Conservation (phyloP, 2,329 filamentous ascomycete genomes). For the Xylaria sp. region DNA sequence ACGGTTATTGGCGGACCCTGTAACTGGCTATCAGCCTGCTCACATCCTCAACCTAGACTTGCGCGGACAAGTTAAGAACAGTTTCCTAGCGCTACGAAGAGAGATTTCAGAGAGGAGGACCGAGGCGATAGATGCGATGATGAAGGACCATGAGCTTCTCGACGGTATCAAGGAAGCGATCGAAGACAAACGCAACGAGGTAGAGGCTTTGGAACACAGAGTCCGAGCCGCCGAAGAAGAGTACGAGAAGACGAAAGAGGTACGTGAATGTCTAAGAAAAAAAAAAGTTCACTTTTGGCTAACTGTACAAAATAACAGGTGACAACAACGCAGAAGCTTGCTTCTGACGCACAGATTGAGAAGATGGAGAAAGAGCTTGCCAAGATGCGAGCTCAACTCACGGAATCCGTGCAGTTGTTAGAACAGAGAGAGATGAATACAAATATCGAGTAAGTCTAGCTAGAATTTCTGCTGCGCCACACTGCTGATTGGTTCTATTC, state of each 20-base stretch:
- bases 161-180: constrained; percentile 97
- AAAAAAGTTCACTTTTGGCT: constrained; percentile 14
- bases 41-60: constrained; percentile 92
- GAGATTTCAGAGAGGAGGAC: constrained; percentile 92
- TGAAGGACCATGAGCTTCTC: constrained; percentile 92
- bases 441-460: constrained; percentile 83
- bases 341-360: constrained; percentile 92
- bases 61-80: constrained; percentile 81
- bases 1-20: constrained; percentile 81
- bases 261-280: constrained; percentile 44
- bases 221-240: constrained; percentile 91
- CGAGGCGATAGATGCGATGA: constrained; percentile 84
- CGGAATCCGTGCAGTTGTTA: constrained; percentile 88
- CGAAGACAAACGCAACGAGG: constrained; percentile 92
- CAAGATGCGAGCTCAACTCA: constrained; percentile 85
- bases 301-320: constrained; percentile 49
- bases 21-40: constrained; percentile 88
- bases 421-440: constrained; percentile 97
- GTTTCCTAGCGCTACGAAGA: constrained; percentile 81
- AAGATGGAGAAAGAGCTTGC: constrained; percentile 99
- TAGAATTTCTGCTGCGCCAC: not conserved
- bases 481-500: constrained; percentile 7
- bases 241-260: constrained; percentile 92
- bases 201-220: constrained; percentile 89
- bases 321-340: constrained; percentile 86